Evolutionary conservation across 495 filamentous ascomycete genomes (phyloP).

Genomic region (Penicillium maclennaniae): DNA sequence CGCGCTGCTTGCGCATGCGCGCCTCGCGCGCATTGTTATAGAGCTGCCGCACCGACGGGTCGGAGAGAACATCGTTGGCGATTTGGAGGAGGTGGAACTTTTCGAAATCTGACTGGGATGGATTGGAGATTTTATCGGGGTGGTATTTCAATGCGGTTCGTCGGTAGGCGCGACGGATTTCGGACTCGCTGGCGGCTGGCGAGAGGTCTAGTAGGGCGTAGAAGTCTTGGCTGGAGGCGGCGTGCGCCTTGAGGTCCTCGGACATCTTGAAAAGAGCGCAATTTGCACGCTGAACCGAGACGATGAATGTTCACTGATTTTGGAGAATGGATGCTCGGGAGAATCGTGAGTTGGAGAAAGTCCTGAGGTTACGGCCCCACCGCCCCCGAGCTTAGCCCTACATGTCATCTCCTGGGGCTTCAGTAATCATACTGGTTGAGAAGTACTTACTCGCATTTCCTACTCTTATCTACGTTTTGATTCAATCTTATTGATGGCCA

Average conservation of each 20-base stretch:
- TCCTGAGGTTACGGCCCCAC: neutral
- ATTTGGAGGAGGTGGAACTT: constrained; percentile 72
- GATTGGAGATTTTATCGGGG: constrained; percentile 71
- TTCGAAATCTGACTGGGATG: constrained; percentile 55
- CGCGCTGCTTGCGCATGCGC: constrained; percentile 55
- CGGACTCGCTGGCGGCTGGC: constrained; percentile 57
- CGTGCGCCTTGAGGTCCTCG: constrained; percentile 53
- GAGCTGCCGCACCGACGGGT: constrained; percentile 54
- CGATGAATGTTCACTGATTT: neutral
- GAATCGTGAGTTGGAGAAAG: neutral
- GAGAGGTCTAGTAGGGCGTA: constrained; percentile 76
- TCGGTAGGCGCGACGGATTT: constrained; percentile 84
- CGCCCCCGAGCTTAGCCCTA: neutral
- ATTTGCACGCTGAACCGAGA: neutral
- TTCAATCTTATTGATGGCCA: too few relatives aligned
- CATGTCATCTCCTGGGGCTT: neutral
- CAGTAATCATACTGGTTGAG: neutral
- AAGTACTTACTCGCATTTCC: neutral
- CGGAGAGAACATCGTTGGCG: constrained; percentile 67
- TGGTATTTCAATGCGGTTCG: constrained; percentile 87
- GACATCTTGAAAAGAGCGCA: constrained; percentile 26
- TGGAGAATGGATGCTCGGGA: neutral
- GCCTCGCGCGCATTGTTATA: constrained; percentile 70
- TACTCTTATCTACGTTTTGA: too few relatives aligned
- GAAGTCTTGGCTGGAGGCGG: constrained; percentile 67